Evolutionary conservation across 2,329 filamentous ascomycete species (phyloP).

Genomic region (Xylariaceae sp.): DNA sequence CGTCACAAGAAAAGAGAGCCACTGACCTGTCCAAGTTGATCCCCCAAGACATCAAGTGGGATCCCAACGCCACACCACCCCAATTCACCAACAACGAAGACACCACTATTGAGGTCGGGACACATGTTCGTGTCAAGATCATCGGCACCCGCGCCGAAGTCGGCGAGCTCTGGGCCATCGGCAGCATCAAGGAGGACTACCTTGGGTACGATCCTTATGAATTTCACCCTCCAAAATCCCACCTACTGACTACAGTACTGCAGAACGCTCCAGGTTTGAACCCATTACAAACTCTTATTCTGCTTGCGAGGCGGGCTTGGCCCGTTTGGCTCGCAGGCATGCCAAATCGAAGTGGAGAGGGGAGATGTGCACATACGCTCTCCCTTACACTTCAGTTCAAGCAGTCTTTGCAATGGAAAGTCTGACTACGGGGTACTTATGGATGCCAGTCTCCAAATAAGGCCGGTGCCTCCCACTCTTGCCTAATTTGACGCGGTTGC

Average conservation of each 20-base stretch:
- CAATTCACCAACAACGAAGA: slow-evolving; percentile 95
- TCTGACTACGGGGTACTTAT: too few species aligned
- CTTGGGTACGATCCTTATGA: slow-evolving; percentile 55
- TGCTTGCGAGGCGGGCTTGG: too few species aligned
- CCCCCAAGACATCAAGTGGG: slow-evolving; percentile 86
- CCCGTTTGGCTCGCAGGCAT: too few species aligned
- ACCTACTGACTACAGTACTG: slow-evolving; percentile 10
- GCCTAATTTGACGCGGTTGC: too few species aligned
- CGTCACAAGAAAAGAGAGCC: slow-evolving; percentile 16
- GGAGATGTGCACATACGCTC: too few species aligned
- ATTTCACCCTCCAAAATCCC: background rate
- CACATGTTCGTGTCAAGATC: slow-evolving; percentile 89
- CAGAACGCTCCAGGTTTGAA: slow-evolving; percentile 27
- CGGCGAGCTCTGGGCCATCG: slow-evolving; percentile 93
- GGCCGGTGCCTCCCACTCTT: too few species aligned
- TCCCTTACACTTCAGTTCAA: too few species aligned
- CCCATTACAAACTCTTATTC: too few species aligned
- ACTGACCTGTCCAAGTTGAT: slow-evolving; percentile 63
- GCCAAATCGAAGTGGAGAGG: too few species aligned
- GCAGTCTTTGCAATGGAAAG: too few species aligned
- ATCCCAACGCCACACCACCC: slow-evolving; percentile 92
- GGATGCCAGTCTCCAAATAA: too few species aligned
- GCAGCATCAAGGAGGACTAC: slow-evolving; percentile 87
- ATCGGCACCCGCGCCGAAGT: slow-evolving; percentile 92
- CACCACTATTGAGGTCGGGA: slow-evolving; percentile 87